phyloP scores from a whole-genome alignment of 306 rosid species.

The Vigna trinervia region DNA sequence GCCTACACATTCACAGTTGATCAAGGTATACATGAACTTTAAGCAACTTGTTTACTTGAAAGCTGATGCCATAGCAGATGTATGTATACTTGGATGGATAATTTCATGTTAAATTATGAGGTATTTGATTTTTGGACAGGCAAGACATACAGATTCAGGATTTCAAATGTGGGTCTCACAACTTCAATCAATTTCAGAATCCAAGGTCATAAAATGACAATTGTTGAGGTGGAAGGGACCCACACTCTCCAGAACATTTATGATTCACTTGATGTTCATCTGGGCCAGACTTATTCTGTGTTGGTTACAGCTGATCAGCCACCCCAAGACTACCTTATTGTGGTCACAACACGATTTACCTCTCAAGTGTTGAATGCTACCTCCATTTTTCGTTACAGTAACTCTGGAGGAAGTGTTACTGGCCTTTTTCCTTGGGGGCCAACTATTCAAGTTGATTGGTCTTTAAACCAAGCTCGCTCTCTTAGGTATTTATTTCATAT shows the following conservation, averaged over 20 bases:
- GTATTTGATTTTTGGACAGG: constrained; percentile 57
- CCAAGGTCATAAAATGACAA: constrained; percentile 78
- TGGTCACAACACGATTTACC: constrained; percentile 73
- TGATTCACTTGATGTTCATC: constrained; percentile 80
- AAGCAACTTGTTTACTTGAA: not conserved
- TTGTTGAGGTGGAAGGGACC: constrained; percentile 92
- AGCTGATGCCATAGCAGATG: constrained; percentile 7
- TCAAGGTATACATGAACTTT: constrained; percentile 56
- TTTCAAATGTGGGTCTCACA: constrained; percentile 83
- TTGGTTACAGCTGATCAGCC: constrained; percentile 87
- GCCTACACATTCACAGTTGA: constrained; percentile 68
- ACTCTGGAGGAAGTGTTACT: constrained; percentile 63
- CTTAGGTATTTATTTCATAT: constrained; percentile 57
- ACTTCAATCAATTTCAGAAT: constrained; percentile 84
- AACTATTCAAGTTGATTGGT: constrained; percentile 75
- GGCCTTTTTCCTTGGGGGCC: constrained; percentile 81
- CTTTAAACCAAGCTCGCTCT: constrained; percentile 82
- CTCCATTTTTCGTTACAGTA: constrained; percentile 71
- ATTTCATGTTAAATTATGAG: constrained; percentile 10
- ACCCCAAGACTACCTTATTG: constrained; percentile 72
- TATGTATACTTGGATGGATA: constrained; percentile 7
- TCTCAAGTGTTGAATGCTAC: constrained; percentile 64
- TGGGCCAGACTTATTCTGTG: constrained; percentile 83
- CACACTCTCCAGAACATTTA: constrained; percentile 81
- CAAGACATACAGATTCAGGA: constrained; percentile 77